Evolutionary conservation across 305 asterid species (phyloP), one percentile per base, ranked within the genome.

Genomic region (Fraxinus velutina): DNA sequence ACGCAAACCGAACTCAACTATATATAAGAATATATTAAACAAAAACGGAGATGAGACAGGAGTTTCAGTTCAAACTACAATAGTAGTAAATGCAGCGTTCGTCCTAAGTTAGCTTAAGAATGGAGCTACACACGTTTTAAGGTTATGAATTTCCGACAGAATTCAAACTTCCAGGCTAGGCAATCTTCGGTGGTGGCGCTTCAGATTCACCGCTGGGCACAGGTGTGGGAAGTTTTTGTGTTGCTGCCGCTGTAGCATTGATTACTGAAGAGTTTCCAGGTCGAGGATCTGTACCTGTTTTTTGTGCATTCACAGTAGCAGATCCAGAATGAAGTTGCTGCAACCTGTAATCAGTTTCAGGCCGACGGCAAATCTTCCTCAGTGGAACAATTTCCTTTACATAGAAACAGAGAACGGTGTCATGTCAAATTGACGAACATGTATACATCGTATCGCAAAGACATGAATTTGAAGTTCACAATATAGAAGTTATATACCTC

Each of bases 281-380:
- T 75, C 77, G 88, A 81, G 84, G 81, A 77, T 79, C 88, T 1
- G 80, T 21, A 62, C 80, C 86, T 9, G 83, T 33, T 83, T 89
- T 93, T 77, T 87, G 92, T 71, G 87, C 86, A 68, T 85, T 86
- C 83, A 60, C 33, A 24, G 81, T 83, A n/a, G 85, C 76, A 70
- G 89, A 80, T 81, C 83, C 86, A 12, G 92, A 89, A 79, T 89
- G 90, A 70, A 92, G 97, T 83, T 91, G 99, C 85, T 90, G 96
- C 87, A 95, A 73, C 91, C 99, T 87, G 80, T 91, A 90, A 88
- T 95, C 98, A 79, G 98, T 93, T 88, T 93, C 99, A 21, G 98
- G 98, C 79, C 98, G 86, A 57, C 98, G 98, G 75, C 98, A 95
- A 60, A 95, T 86, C 90, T 95, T 95, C 86, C 94, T 89, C 34